Evolutionary conservation across 2,329 filamentous ascomycete species (phyloP), one percentile per base, ranked within the genome.

Genomic region (Fusarium hainanense): DNA sequence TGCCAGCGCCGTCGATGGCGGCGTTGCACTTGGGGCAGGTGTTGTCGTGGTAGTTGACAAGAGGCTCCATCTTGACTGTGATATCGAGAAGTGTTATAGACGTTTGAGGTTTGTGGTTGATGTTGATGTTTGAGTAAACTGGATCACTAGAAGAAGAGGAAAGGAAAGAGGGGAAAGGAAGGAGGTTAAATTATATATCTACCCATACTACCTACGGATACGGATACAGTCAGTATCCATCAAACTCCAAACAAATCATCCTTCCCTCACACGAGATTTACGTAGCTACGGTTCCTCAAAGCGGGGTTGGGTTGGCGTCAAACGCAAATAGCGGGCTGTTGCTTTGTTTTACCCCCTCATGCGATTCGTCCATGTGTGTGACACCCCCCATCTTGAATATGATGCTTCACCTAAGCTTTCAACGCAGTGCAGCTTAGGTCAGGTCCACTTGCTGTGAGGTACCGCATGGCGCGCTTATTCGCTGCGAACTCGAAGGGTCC

Each of bases 21-120:
- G 82, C 79, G 73, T 82, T 83, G 82, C 87, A 89, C 81, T 86
- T 88, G 81, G 87, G 87, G 83, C 87, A 89, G 73, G 76, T 70
- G 60, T 76, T 72, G 75, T 81, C 76, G 77, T 76, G 75, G 63
- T 62, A 65, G 78, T 82, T 79, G 77, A 81, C 77, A 69, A 72
- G 72, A 65, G 76, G 76, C 66, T 79, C 69, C 78, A 79, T 80
- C 46, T 56, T 73, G 60, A 27, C 12, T 62, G 44, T 30, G 40
- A 12, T 63, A 18, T 34, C 13, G 13, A 25, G 28, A 28, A 42
- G 14, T 42, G 16, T 34, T 43, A 37, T 13, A 34, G n/a, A 58
- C 18, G 50, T 41, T 34, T 7, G 18, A 47, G n/a, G 23, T 28
- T 27, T 27, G 44, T 14, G n/a, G 23, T 46, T 41, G 25, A 43